Percentiles rank a stretch among this genome's conserved stretches.
Conservation (phyloP, 225 moss, liverwort and hornwort species). For the Anthoceros angustus region DNA sequence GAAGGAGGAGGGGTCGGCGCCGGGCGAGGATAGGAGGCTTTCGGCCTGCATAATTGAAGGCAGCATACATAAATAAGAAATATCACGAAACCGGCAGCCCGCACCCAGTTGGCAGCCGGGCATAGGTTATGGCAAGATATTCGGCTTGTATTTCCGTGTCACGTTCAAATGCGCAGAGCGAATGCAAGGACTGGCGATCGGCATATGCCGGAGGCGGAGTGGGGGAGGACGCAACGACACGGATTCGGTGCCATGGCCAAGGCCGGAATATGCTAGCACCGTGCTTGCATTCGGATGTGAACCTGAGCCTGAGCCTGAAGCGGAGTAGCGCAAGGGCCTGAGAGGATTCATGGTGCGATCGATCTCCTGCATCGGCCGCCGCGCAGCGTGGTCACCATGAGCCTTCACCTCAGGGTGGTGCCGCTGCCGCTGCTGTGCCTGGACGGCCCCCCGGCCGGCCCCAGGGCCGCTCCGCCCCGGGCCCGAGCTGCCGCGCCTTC, state of each 20-base stretch:
- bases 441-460: background rate
- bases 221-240: too few species aligned
- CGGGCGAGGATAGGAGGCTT: too few species aligned
- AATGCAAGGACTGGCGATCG: background rate
- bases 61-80: background rate
- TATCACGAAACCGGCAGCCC: background rate
- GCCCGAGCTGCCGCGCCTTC: too few species aligned
- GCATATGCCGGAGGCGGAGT: background rate
- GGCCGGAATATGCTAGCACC: too few species aligned
- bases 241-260: too few species aligned
- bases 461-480: too few species aligned
- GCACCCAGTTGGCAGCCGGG: background rate
- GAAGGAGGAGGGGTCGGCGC: too few species aligned
- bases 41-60: background rate
- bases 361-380: too few species aligned
- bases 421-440: background rate
- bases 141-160: background rate
- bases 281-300: too few species aligned
- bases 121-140: background rate
- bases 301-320: too few species aligned
- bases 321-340: too few species aligned
- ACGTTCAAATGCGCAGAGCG: background rate
- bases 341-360: conserved; percentile 2
- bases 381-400: background rate
- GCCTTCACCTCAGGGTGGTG: background rate